Percentiles rank a stretch among this genome's conserved stretches.
phyloP scores from a whole-genome alignment of 257 asterid genomes.

The Perilla frutescens region DNA sequence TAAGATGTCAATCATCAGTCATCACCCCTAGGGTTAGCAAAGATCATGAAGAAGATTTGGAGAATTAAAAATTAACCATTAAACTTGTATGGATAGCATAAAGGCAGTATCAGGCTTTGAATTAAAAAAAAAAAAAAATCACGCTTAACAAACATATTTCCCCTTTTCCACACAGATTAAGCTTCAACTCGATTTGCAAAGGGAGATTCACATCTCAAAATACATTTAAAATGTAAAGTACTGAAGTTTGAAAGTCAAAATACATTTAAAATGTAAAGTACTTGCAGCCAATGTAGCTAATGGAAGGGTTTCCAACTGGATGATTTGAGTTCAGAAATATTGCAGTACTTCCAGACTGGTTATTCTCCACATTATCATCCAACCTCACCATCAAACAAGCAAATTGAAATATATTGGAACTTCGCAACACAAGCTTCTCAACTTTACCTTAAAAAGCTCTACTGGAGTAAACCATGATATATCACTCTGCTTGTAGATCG shows the following conservation, averaged over 20 bases:
- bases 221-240: not conserved
- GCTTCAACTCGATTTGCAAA: conserved; percentile 10
- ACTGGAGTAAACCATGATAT: conserved; percentile 98
- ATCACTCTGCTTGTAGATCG: conserved; percentile 87
- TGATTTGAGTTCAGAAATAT: conserved; percentile 12
- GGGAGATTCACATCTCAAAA: not conserved
- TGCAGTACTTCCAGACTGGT: not conserved
- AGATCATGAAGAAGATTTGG: not conserved
- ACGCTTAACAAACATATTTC: not conserved
- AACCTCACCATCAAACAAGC: conserved; percentile 21
- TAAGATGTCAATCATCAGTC: conserved; percentile 1
- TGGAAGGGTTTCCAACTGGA: conserved; percentile 9
- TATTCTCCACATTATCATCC: conserved; percentile 26
- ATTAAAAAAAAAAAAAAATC: not conserved
- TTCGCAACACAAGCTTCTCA: conserved; percentile 22
- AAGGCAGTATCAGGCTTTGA: conserved; percentile 4
- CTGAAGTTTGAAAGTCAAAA: conserved; percentile 9
- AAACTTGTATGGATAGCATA: not conserved
- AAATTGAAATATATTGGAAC: not conserved
- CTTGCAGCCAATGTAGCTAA: conserved; percentile 22
- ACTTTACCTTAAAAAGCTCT: conserved; percentile 89
- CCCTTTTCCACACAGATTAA: conserved; percentile 1
- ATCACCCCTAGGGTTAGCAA: not conserved
- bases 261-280: not conserved
- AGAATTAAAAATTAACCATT: not conserved